These are phyloP conservation scores for Ophiostoma populinum DNA, from an alignment of 2,329 filamentous ascomycete species.

Conservation along the genomic window DNA sequence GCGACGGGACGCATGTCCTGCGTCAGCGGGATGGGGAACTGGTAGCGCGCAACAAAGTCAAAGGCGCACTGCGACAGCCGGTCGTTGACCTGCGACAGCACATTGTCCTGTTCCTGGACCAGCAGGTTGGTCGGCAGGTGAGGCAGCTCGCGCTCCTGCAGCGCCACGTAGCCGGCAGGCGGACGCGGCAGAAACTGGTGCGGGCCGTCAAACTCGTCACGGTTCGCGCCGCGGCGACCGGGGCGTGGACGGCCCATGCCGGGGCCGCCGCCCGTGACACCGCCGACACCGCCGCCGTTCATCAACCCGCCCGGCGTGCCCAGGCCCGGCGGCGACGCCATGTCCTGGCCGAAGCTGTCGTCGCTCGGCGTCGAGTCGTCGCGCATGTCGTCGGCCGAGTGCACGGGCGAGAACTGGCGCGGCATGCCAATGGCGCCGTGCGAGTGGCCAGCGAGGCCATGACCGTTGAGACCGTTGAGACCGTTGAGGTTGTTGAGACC, in stretches of 20 bases:
- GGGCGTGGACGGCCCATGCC: slow-evolving; percentile 32
- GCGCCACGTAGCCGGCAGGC: slow-evolving; percentile 50
- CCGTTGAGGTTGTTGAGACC: not conserved
- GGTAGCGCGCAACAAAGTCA: slow-evolving; percentile 82
- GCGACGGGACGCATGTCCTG: slow-evolving; percentile 66
- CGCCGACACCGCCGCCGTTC: slow-evolving; percentile 15
- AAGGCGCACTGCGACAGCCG: slow-evolving; percentile 71
- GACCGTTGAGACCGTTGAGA: no score
- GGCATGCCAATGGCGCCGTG: not conserved
- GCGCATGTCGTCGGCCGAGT: not conserved
- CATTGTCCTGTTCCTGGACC: slow-evolving; percentile 69
- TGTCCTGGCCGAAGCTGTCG: slow-evolving; percentile 15
- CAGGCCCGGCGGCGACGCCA: slow-evolving; percentile 20
- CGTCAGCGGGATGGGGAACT: slow-evolving; percentile 73
- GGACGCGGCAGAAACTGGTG: slow-evolving; percentile 67
- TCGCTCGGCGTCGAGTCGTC: not conserved
- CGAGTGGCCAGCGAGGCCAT: not conserved
- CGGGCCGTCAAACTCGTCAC: slow-evolving; percentile 79
- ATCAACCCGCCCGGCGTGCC: slow-evolving; percentile 9
- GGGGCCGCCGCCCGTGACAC: slow-evolving; percentile 19
- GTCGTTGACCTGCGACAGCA: slow-evolving; percentile 68
- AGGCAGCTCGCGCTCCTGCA: slow-evolving; percentile 65
- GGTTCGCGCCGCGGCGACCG: slow-evolving; percentile 58
- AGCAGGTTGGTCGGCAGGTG: slow-evolving; percentile 69
- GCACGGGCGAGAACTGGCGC: slow-evolving; percentile 1